Percentiles rank a stretch among this genome's conserved stretches.
These are phyloP conservation scores for Huntiella decipiens DNA, from an alignment of 2,329 filamentous ascomycete genomes.

Conservation along the genomic window DNA sequence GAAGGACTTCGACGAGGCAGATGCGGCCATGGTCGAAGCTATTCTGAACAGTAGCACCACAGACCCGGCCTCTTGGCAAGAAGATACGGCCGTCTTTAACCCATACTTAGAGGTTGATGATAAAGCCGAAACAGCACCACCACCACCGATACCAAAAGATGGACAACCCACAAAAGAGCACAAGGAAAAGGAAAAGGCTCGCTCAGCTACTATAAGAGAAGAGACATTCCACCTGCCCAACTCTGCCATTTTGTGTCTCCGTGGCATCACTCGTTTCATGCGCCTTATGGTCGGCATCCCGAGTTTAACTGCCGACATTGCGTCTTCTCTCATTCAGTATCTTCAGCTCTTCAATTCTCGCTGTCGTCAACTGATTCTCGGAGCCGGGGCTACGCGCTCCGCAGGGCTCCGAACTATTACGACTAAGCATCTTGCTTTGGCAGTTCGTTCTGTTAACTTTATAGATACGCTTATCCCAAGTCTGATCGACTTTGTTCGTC, in stretches of 20 bases:
- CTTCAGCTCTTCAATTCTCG: slow-evolving; percentile 89
- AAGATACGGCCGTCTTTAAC: slow-evolving; percentile 39
- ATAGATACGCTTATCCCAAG: slow-evolving; percentile 76
- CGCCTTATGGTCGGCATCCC: slow-evolving; percentile 71
- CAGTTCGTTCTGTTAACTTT: slow-evolving; percentile 76
- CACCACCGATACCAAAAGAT: slow-evolving; percentile 27
- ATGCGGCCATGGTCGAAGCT: slow-evolving; percentile 38
- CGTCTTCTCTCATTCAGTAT: slow-evolving; percentile 61
- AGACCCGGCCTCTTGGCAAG: slow-evolving; percentile 48
- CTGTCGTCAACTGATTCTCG: slow-evolving; percentile 88
- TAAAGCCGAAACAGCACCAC: slow-evolving; percentile 18
- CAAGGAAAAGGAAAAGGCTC: slow-evolving; percentile 40
- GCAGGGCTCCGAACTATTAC: slow-evolving; percentile 92
- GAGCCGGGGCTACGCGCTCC: slow-evolving; percentile 73
- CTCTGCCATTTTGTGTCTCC: slow-evolving; percentile 64
- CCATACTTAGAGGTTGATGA: slow-evolving; percentile 22
- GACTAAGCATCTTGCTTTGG: slow-evolving; percentile 82
- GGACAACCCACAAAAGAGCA: slow-evolving; percentile 30
- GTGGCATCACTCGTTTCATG: slow-evolving; percentile 65
- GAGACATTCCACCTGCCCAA: slow-evolving; percentile 73
- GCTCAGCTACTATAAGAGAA: slow-evolving; percentile 61
- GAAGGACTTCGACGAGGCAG: slow-evolving; percentile 50
- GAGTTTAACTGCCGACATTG: slow-evolving; percentile 72
- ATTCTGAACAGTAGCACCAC: slow-evolving; percentile 53
- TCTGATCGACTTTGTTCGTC: slow-evolving; percentile 73